phyloP scores from a whole-genome alignment of 164 flowering plant genomes.

The Saururus chinensis region DNA sequence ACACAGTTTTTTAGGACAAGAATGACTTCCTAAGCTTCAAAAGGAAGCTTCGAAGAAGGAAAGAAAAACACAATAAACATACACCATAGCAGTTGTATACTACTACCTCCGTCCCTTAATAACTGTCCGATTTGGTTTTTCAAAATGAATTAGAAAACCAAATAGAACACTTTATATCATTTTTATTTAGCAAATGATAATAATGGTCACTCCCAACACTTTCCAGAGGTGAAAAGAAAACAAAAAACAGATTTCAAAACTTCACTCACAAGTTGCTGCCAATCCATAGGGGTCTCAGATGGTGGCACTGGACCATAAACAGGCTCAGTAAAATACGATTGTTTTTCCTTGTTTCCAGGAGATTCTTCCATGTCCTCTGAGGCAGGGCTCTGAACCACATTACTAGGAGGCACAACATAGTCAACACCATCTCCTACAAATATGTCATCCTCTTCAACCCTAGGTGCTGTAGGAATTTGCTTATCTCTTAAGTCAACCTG shows the following conservation, averaged over 20 bases:
- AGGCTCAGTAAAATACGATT: slow-evolving; percentile 66
- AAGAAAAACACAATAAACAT: too few relatives aligned
- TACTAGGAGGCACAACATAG: slow-evolving; percentile 63
- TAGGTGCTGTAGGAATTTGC: slow-evolving; percentile 40
- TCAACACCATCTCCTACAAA: slow-evolving; percentile 89
- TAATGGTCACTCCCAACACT: background rate
- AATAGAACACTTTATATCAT: too few relatives aligned
- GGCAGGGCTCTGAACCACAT: slow-evolving; percentile 66
- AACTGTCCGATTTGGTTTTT: too few relatives aligned
- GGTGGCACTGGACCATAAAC: slow-evolving; percentile 88
- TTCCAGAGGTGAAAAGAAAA: background rate
- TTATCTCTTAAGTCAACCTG: slow-evolving; percentile 37
- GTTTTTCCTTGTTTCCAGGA: slow-evolving; percentile 62
- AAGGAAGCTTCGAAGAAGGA: too few relatives aligned
- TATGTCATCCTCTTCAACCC: slow-evolving; percentile 78
- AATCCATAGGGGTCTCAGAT: slow-evolving; percentile 49
- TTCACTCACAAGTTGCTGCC: slow-evolving; percentile 69
- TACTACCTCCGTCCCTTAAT: too few relatives aligned
- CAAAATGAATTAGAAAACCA: too few relatives aligned
- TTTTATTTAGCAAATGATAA: background rate
- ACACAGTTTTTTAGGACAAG: too few relatives aligned
- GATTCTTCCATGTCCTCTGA: slow-evolving; percentile 99
- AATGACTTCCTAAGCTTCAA: too few relatives aligned
- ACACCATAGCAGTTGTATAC: too few relatives aligned
- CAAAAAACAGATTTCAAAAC: too few relatives aligned